Conservation (phyloP, 2,329 filamentous ascomycete genomes). For the Aureobasidium sp. region DNA sequence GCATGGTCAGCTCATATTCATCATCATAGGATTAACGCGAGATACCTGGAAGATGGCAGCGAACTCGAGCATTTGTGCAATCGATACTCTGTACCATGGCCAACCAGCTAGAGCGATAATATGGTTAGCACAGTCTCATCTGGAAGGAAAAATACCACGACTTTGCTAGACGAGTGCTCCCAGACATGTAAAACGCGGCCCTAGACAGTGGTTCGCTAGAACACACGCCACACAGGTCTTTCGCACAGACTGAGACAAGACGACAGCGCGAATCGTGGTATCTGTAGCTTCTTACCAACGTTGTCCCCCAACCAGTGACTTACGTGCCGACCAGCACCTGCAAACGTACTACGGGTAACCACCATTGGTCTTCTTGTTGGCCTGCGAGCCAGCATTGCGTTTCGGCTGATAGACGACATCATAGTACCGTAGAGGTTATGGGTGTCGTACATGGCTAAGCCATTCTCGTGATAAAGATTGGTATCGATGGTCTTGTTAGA, state of each 20-base stretch:
- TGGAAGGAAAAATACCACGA: neutral
- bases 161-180: neutral
- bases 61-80: conserved; percentile 39
- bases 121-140: neutral
- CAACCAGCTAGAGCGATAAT: conserved; percentile 25
- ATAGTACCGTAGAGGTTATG: conserved; percentile 71
- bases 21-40: neutral
- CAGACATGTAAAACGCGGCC: neutral
- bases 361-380: conserved; percentile 60
- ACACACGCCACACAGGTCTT: neutral
- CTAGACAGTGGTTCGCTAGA: neutral
- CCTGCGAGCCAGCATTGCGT: conserved; percentile 59
- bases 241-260: neutral
- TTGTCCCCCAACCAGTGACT: conserved; percentile 58
- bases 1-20: neutral
- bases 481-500: conserved; percentile 52
- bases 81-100: conserved; percentile 38
- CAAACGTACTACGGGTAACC: conserved; percentile 70
- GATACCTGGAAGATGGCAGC: conserved; percentile 37
- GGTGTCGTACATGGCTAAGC: conserved; percentile 63
- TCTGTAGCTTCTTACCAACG: neutral
- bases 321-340: conserved; percentile 57
- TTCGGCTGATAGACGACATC: conserved; percentile 61
- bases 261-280: neutral
- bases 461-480: conserved; percentile 61